Percentiles rank a stretch among this genome's conserved stretches.
phyloP scores from a whole-genome alignment of 257 asterid genomes.

The Petunia axillaris region DNA sequence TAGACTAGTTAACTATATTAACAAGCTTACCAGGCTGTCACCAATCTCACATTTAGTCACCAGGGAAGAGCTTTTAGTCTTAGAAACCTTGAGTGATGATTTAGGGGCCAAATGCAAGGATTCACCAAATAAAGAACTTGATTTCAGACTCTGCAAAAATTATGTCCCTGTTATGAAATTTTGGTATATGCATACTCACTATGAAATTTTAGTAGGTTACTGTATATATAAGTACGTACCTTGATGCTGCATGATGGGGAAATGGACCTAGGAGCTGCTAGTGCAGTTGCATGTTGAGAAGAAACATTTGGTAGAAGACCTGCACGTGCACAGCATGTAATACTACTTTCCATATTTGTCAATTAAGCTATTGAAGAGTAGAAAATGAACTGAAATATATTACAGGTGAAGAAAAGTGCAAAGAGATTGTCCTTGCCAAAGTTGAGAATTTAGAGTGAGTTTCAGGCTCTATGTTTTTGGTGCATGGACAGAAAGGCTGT shows the following conservation, averaged over 20 bases:
- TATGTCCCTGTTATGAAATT: not conserved
- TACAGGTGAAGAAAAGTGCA: not conserved
- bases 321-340: constrained; percentile 70
- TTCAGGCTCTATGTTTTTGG: not conserved
- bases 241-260: constrained; percentile 52
- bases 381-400: no score
- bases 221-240: constrained; percentile 37
- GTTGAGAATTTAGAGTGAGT: not conserved
- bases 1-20: constrained; percentile 1
- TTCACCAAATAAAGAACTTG: constrained; percentile 85
- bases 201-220: no score
- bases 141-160: constrained; percentile 64
- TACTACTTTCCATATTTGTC: constrained; percentile 63
- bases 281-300: constrained; percentile 65
- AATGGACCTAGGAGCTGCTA: constrained; percentile 52
- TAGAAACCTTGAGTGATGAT: constrained; percentile 55
- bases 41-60: constrained; percentile 89
- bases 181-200: no score
- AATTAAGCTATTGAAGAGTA: not conserved
- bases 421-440: not conserved
- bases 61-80: constrained; percentile 53
- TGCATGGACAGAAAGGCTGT: constrained; percentile 15
- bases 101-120: constrained; percentile 57
- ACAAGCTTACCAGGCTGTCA: constrained; percentile 78
- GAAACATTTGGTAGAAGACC: constrained; percentile 65